Evolutionary conservation across 1,284 basidiomycete species (phyloP).

Genomic region (Clitocybe nebularis): DNA sequence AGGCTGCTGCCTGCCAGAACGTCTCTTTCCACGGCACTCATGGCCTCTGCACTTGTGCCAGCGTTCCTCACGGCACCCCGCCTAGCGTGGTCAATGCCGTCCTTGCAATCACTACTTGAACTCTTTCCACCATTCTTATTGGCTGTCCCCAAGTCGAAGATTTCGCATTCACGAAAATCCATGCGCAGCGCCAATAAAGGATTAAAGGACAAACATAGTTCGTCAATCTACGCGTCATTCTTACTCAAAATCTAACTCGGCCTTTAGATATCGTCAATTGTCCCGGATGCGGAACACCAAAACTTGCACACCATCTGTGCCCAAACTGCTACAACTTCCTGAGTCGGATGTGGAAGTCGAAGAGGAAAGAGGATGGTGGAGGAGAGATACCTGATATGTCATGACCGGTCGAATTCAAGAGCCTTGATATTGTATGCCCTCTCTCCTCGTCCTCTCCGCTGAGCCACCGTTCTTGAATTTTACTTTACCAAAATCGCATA

Average conservation of each 20-base stretch:
- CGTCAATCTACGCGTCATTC: slow-evolving; percentile 25
- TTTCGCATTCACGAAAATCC: slow-evolving; percentile 90
- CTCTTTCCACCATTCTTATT: slow-evolving; percentile 86
- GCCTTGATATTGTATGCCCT: background rate
- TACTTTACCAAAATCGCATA: background rate
- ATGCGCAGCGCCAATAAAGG: slow-evolving; percentile 96
- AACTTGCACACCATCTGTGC: slow-evolving; percentile 89
- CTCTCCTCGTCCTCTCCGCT: too few relatives aligned
- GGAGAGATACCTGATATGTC: slow-evolving; percentile 31
- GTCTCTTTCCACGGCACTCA: slow-evolving; percentile 18
- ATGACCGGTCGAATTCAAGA: slow-evolving; percentile 15
- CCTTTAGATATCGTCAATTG: slow-evolving; percentile 84
- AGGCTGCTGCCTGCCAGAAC: slow-evolving; percentile 22
- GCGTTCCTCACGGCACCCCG: slow-evolving; percentile 28
- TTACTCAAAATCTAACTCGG: slow-evolving; percentile 8
- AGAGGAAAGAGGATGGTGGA: slow-evolving; percentile 22
- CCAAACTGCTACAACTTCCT: slow-evolving; percentile 81
- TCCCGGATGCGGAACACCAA: slow-evolving; percentile 85
- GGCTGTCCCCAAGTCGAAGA: slow-evolving; percentile 94
- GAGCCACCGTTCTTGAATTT: background rate
- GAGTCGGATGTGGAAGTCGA: slow-evolving; percentile 60
- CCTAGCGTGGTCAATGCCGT: slow-evolving; percentile 44
- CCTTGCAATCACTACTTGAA: slow-evolving; percentile 63
- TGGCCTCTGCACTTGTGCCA: slow-evolving; percentile 28
- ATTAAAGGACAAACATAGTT: slow-evolving; percentile 90